Base-by-base conservation (phyloP, 176 grass and related monocot genomes). In the Juncus effusus region DNA sequence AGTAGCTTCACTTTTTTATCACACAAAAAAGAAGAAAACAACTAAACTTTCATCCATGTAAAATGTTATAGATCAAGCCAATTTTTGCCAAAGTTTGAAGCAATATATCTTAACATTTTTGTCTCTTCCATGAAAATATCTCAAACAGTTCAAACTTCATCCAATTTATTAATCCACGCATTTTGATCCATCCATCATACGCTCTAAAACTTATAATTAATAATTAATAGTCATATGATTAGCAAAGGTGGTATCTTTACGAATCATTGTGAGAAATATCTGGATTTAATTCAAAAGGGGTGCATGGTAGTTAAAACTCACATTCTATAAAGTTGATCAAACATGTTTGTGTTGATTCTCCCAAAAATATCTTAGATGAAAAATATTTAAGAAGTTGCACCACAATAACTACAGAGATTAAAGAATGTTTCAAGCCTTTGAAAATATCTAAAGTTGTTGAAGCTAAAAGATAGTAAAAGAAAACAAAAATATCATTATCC, bases 351-450 rank as follows among this genome's bases (percentile, higher is more conserved):
- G 49, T 1, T 38, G n/a, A 42, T 57, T 42, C 67, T 71, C 58
- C 54, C 67, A 71, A 71, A 28, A 71, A 59, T 71, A 71, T 71
- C 67, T 56, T 40, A 42, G 12, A 71, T 45, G 7, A 59, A 44
- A 71, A 71, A 71, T 45, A 71, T 40, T 40, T 44, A 44, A 59
- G 65, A 39, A 15, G 65, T 36, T 69, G 65, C 35, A 56, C 65
- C 65, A 39, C 54, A 10, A 69, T 69, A 69, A 69, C 65, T 69
- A 56, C 6, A 69, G 50, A 55, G 65, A 69, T 69, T 69, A 69
- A 69, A 69, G 12, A 71, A 71, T 71, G 54, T 16, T 71, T 71
- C 13, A 47, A 38, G 54, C 41, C 38, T 16, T 54, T 71, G 54
- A 44, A 71, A 71, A 71, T 71, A 71, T 71, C 67, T 57, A 5